Percentiles rank a stretch among this genome's conserved stretches.
These are phyloP conservation scores for Malus sieversii DNA, from an alignment of 306 rosid genomes.

Conservation along the genomic window DNA sequence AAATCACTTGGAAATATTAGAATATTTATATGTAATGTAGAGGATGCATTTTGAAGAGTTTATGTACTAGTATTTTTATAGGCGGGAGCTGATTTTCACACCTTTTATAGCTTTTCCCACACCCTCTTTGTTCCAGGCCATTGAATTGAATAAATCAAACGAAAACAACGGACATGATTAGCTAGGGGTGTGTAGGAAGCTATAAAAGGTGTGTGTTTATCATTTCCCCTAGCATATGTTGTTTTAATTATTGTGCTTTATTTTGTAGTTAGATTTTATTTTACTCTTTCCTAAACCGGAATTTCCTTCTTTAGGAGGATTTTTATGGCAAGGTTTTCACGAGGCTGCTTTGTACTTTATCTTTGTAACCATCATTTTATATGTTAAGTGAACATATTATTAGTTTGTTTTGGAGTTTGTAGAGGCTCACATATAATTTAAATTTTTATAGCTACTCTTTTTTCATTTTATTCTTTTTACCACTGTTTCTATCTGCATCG, in stretches of 20 bases:
- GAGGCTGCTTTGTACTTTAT: no score
- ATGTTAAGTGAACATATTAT: no score
- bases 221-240: neutral
- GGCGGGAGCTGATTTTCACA: neutral
- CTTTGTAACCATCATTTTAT: no score
- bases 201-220: neutral
- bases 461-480: neutral
- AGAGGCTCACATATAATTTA: no score
- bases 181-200: neutral
- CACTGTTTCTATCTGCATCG: neutral
- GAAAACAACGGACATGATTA: neutral
- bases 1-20: neutral
- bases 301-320: neutral
- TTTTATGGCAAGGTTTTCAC: no score
- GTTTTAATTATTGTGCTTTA: neutral
- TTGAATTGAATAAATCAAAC: neutral
- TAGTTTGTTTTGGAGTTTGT: no score
- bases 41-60: neutral
- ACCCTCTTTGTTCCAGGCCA: neutral
- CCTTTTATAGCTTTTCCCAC: neutral
- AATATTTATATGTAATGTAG: neutral
- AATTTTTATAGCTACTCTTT: neutral
- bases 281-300: neutral
- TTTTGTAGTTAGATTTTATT: neutral
- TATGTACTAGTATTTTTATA: neutral